Conservation (phyloP, 148 eudicot species). For the Fallopia convolvulus region DNA sequence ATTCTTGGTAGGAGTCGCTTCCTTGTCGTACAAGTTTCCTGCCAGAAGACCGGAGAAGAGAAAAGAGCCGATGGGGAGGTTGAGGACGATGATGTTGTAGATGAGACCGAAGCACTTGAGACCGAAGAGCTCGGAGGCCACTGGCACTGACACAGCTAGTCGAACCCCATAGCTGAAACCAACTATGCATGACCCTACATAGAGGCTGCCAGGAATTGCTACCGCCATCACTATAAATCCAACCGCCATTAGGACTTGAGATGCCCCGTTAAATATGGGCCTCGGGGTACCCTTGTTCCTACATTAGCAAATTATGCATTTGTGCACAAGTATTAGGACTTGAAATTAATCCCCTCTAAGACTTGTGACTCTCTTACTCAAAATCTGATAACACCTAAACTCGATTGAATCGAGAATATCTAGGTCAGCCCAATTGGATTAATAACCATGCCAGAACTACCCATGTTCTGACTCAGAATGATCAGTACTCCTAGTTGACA, state of each 20-base stretch:
- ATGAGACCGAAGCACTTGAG: constrained; percentile 87
- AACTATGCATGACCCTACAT: constrained; percentile 62
- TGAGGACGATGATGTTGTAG: constrained; percentile 76
- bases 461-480: too few species aligned
- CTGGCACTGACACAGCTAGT: constrained; percentile 74
- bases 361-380: too few species aligned
- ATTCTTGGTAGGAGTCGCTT: constrained; percentile 56
- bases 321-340: not conserved
- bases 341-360: too few species aligned
- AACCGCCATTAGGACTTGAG: constrained; percentile 62
- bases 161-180: constrained; percentile 86
- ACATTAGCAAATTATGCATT: not conserved
- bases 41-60: constrained; percentile 91
- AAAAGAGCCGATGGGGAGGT: constrained; percentile 87
- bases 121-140: constrained; percentile 84
- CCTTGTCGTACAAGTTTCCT: constrained; percentile 63
- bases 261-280: constrained; percentile 91
- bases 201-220: constrained; percentile 71
- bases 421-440: too few species aligned
- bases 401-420: too few species aligned
- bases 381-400: too few species aligned
- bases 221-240: constrained; percentile 68
- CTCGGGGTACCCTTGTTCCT: constrained; percentile 80
- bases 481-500: too few species aligned
- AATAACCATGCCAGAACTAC: too few species aligned